phyloP scores from a whole-genome alignment of 257 asterid genomes.

The Marsdenia floribunda region DNA sequence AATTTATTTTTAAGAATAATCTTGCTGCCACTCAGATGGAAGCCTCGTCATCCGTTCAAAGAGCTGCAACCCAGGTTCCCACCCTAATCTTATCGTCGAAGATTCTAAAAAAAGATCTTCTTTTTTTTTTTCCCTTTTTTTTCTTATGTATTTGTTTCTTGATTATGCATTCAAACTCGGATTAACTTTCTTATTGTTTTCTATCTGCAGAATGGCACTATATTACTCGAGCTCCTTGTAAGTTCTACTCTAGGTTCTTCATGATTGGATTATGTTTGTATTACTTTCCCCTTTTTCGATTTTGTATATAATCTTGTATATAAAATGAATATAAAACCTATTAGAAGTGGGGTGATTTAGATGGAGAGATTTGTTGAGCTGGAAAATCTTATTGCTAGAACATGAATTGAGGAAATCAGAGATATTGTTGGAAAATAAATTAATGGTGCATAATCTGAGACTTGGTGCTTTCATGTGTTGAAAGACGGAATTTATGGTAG shows the following conservation, averaged over 20 bases:
- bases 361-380: background rate
- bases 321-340: background rate
- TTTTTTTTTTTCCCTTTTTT: background rate
- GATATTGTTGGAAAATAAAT: background rate
- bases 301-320: background rate
- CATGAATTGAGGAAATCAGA: background rate
- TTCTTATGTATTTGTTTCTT: background rate
- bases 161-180: background rate
- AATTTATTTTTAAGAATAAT: conserved; percentile 24
- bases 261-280: background rate
- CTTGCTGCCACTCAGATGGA: conserved; percentile 61
- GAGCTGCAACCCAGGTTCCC: conserved; percentile 37
- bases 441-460: background rate
- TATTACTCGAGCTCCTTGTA: conserved; percentile 79
- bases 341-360: background rate
- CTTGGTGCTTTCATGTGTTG: conserved; percentile 13
- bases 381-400: background rate
- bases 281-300: background rate
- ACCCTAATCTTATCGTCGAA: background rate
- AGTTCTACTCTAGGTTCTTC: conserved; percentile 18
- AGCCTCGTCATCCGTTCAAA: conserved; percentile 27
- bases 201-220: conserved; percentile 57
- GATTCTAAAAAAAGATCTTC: background rate
- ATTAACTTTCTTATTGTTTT: conserved; percentile 13
- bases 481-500: conserved; percentile 96